Percentiles rank a stretch among this genome's conserved stretches.
phyloP scores from a whole-genome alignment of 495 filamentous ascomycete species.

The Parachaetomium inaequale region DNA sequence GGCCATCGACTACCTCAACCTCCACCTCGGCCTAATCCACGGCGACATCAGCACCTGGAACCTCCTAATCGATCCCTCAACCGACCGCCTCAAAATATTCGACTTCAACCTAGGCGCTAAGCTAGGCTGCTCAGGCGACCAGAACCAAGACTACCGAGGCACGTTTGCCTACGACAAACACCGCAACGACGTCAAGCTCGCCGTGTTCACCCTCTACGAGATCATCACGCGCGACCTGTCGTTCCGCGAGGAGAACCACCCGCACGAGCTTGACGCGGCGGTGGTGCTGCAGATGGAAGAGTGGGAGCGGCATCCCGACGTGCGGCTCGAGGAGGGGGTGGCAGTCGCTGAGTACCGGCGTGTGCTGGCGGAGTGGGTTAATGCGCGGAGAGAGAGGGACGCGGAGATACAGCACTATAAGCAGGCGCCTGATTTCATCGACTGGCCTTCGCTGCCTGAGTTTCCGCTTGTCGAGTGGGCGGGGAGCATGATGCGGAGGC shows the following conservation, averaged over 20 bases:
- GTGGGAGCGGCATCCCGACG: slow-evolving; percentile 12
- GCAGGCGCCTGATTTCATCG: slow-evolving; percentile 1
- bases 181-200: slow-evolving; percentile 14
- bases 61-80: slow-evolving; percentile 15
- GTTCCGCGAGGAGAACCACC: slow-evolving; percentile 5
- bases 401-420: background rate
- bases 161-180: background rate
- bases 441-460: background rate
- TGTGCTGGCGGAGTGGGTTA: slow-evolving; percentile 3
- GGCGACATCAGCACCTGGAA: slow-evolving; percentile 10
- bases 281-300: background rate
- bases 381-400: background rate
- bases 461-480: background rate
- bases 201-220: slow-evolving; percentile 14
- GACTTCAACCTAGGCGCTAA: slow-evolving; percentile 16
- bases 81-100: slow-evolving; percentile 11
- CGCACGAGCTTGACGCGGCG: background rate
- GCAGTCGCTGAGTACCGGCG: slow-evolving; percentile 9
- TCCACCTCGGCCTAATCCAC: slow-evolving; percentile 13
- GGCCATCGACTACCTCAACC: slow-evolving; percentile 21
- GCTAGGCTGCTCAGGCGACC: slow-evolving; percentile 15
- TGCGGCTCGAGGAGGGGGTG: slow-evolving; percentile 9
- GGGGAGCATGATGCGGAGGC: background rate
- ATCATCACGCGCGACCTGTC: slow-evolving; percentile 15
- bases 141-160: background rate